These are phyloP conservation scores for Apiotrichum brassicae DNA, from an alignment of 1,284 basidiomycete species.

Conservation along the genomic window DNA sequence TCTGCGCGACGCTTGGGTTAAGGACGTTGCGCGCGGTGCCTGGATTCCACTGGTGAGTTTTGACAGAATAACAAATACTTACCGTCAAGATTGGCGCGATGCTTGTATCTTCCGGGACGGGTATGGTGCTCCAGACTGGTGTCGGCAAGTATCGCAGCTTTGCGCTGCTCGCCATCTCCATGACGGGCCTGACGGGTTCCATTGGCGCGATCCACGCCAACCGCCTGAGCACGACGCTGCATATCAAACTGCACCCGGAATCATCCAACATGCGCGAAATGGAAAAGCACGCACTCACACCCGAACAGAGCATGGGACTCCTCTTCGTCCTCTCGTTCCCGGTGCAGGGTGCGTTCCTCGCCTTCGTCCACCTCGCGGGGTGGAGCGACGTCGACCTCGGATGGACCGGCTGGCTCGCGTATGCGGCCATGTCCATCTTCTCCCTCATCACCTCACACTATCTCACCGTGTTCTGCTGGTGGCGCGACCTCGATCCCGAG, in stretches of 20 bases:
- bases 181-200: conserved; percentile 79
- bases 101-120: conserved; percentile 83
- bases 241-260: conserved; percentile 32
- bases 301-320: conserved; percentile 48
- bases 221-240: conserved; percentile 65
- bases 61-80: not conserved
- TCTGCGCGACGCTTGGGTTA: conserved; percentile 49
- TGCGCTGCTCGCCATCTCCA: conserved; percentile 78
- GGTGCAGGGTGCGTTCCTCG: conserved; percentile 66
- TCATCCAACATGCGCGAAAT: not conserved
- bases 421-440: conserved; percentile 61
- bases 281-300: conserved; percentile 25
- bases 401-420: conserved; percentile 62
- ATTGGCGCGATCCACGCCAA: conserved; percentile 90
- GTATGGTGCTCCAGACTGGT: conserved; percentile 83
- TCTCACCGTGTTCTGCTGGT: conserved; percentile 77
- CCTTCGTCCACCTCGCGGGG: conserved; percentile 58
- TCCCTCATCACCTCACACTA: conserved; percentile 63
- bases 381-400: conserved; percentile 67
- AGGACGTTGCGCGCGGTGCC: conserved; percentile 64
- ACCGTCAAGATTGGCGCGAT: conserved; percentile 60
- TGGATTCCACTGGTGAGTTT: conserved; percentile 76
- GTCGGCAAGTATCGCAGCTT: conserved; percentile 82
- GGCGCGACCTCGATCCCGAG: conserved; percentile 76
- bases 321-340: conserved; percentile 69